Conservation (phyloP, 2,329 filamentous ascomycete species). For the Colletotrichum sidae region DNA sequence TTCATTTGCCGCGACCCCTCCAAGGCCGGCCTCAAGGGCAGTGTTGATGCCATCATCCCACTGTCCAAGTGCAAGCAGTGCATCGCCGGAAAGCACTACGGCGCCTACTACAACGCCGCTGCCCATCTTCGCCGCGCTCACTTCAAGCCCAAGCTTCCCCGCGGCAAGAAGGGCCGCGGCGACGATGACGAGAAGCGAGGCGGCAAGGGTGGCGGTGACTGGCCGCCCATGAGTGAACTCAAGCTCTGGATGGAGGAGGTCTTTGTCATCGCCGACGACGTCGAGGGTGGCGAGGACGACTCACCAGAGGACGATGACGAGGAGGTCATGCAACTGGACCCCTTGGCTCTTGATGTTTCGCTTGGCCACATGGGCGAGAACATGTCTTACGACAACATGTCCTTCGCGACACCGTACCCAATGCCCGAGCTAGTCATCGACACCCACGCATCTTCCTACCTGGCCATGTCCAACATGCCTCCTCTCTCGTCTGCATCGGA, state of each 20-base stretch:
- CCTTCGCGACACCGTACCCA: slow-evolving; percentile 20
- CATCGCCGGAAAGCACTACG: slow-evolving; percentile 80
- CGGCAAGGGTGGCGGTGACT: slow-evolving; percentile 65
- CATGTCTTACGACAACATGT: slow-evolving; percentile 28
- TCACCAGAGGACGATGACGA: slow-evolving; percentile 43
- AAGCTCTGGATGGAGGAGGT: slow-evolving; percentile 71
- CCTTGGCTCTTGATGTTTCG: slow-evolving; percentile 32
- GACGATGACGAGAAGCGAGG: slow-evolving; percentile 62
- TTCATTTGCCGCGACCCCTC: slow-evolving; percentile 69
- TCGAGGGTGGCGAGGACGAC: slow-evolving; percentile 41
- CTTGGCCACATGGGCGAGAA: slow-evolving; percentile 35
- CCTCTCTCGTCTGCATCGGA: slow-evolving; percentile 29
- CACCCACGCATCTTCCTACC: slow-evolving; percentile 25
- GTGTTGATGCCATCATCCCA: slow-evolving; percentile 68
- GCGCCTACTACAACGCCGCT: slow-evolving; percentile 93
- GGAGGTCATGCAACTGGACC: slow-evolving; percentile 18
- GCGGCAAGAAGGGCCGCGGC: slow-evolving; percentile 54
- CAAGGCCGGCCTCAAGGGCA: slow-evolving; percentile 49
- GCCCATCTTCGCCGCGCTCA: slow-evolving; percentile 90
- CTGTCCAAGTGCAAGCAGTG: slow-evolving; percentile 89
- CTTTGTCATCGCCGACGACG: slow-evolving; percentile 53
- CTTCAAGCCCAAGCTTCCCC: slow-evolving; percentile 75
- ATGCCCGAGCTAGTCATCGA: slow-evolving; percentile 35
- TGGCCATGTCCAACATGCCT: slow-evolving; percentile 33
- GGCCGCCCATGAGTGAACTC: slow-evolving; percentile 67